Percentiles rank a stretch among this genome's conserved stretches.
Evolutionary conservation across 2,329 filamentous ascomycete genomes (phyloP).

Genomic region (Ophiostoma sp.): DNA sequence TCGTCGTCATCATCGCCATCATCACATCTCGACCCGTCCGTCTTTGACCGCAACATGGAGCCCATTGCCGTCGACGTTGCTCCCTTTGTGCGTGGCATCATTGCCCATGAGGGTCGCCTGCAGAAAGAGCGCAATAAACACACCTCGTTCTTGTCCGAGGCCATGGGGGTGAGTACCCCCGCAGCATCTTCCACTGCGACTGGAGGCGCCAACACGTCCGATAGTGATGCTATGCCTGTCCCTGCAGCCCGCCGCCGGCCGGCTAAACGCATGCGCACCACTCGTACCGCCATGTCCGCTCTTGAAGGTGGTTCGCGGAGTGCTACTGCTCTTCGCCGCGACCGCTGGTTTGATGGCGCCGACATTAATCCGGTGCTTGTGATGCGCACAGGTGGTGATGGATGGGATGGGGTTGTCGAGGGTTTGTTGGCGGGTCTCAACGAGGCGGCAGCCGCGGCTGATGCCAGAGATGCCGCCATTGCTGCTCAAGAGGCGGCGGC

Average conservation of each 20-base stretch:
- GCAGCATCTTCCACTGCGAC: slow-evolving; percentile 37
- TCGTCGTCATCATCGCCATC: slow-evolving; percentile 34
- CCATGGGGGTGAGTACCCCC: neutral
- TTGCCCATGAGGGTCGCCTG: slow-evolving; percentile 70
- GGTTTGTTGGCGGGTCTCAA: slow-evolving; percentile 11
- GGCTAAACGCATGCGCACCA: slow-evolving; percentile 63
- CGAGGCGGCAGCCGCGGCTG: slow-evolving; percentile 13
- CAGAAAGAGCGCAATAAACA: slow-evolving; percentile 64
- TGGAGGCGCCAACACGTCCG: neutral
- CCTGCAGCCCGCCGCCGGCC: neutral
- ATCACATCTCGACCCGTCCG: slow-evolving; percentile 62
- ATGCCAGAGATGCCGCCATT: neutral
- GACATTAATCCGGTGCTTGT: slow-evolving; percentile 58
- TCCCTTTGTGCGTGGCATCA: slow-evolving; percentile 85
- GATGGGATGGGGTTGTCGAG: slow-evolving; percentile 32
- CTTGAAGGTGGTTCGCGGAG: slow-evolving; percentile 66
- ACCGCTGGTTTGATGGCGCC: slow-evolving; percentile 63
- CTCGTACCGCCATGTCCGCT: slow-evolving; percentile 67
- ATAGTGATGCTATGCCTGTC: neutral
- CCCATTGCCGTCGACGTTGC: slow-evolving; percentile 76
- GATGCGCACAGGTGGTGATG: slow-evolving; percentile 52
- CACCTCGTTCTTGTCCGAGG: slow-evolving; percentile 55
- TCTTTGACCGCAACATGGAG: slow-evolving; percentile 70
- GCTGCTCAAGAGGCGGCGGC: neutral
- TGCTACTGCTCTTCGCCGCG: slow-evolving; percentile 54